Evolutionary conservation across 495 filamentous ascomycete genomes (phyloP), one percentile per base, ranked within the genome.

Genomic region (Xylaria bambusicola): DNA sequence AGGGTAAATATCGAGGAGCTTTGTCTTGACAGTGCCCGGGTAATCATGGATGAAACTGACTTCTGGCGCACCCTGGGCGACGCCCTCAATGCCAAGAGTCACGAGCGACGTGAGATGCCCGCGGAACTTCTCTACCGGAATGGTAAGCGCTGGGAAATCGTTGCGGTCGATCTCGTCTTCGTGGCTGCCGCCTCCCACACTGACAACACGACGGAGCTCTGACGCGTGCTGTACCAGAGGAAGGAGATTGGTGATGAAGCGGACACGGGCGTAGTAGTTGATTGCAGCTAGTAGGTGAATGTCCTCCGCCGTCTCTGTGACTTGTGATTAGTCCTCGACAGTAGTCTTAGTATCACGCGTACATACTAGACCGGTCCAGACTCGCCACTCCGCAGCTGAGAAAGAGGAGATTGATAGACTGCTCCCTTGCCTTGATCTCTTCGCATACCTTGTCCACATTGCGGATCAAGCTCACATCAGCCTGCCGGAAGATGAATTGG

Each of bases 341-440:
- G n/a, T n/a, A n/a, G n/a, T n/a, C n/a, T n/a, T n/a, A n/a, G n/a
- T n/a, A n/a, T n/a, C n/a, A n/a, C n/a, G n/a, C n/a, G n/a, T n/a
- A n/a, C n/a, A n/a, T n/a, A n/a, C n/a, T n/a, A n/a, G n/a, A 66
- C 52, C 27, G 62, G 63, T n/a, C 74, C 70, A n/a, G n/a, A n/a
- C n/a, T n/a, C n/a, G n/a, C n/a, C n/a, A n/a, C n/a, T n/a, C n/a
- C n/a, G n/a, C n/a, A n/a, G n/a, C n/a, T n/a, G n/a, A n/a, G n/a
- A n/a, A 88, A 83, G 0, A 88, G 74, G 6, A 87, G 61, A 62
- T 88, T 82, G 57, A 88, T 68, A n/a, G 67, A 68, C n/a, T 64
- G 60, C 58, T 86, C 83, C 45, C 78, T 77, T 2, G 56, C 56
- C 49, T 71, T 72, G 42, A 88, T 83, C 31, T 81, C 72, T 0